Conservation (phyloP, 768 basidiomycete species). For the Boletus rubroflammeus region DNA sequence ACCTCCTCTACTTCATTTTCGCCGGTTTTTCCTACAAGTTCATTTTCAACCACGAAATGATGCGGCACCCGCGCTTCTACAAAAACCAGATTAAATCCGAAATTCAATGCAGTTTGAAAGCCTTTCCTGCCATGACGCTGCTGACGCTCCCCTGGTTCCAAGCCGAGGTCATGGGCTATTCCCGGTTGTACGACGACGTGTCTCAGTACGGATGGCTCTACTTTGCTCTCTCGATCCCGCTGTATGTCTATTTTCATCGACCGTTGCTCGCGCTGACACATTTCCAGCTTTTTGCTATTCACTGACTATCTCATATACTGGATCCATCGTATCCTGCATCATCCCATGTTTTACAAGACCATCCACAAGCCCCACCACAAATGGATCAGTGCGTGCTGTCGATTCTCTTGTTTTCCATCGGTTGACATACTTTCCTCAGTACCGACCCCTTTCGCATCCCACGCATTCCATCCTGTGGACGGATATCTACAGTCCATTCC, state of each 20-base stretch:
- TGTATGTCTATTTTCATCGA: slow-evolving; percentile 44
- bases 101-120: slow-evolving; percentile 67
- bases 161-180: slow-evolving; percentile 84
- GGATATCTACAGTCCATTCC: slow-evolving; percentile 93
- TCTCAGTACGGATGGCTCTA: slow-evolving; percentile 79
- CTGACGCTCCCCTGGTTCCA: slow-evolving; percentile 94
- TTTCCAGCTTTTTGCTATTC: slow-evolving; percentile 66
- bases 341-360: slow-evolving; percentile 81
- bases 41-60: slow-evolving; percentile 95
- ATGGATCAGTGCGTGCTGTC: slow-evolving; percentile 75
- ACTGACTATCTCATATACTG: slow-evolving; percentile 96
- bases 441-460: slow-evolving; percentile 94
- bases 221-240: slow-evolving; percentile 58
- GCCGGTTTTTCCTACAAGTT: slow-evolving; percentile 78
- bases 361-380: slow-evolving; percentile 99
- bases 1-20: slow-evolving; percentile 83
- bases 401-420: background rate
- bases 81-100: slow-evolving; percentile 83
- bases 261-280: background rate
- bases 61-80: slow-evolving; percentile 90
- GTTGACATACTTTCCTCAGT: slow-evolving; percentile 46
- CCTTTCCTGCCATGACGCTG: slow-evolving; percentile 79
- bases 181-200: slow-evolving; percentile 71
- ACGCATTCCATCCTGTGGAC: slow-evolving; percentile 96
- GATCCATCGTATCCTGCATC: slow-evolving; percentile 90